Conservation (phyloP, 2,329 filamentous ascomycete species). For the Stagonosporopsis vannaccii region DNA sequence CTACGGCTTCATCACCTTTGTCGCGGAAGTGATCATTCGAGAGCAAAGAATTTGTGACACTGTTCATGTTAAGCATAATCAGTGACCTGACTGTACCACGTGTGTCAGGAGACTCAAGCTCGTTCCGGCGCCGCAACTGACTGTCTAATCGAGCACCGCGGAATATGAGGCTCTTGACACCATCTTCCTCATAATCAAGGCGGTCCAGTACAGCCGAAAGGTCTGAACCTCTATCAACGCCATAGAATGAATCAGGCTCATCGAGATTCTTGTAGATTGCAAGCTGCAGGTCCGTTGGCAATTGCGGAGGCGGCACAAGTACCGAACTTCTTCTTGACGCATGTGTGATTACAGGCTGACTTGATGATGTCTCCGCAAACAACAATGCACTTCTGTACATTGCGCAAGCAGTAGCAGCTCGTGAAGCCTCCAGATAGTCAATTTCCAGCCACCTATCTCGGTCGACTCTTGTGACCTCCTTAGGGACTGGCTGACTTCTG, state of each 20-base stretch:
- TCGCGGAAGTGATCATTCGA: conserved; percentile 70
- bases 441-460: conserved; percentile 86
- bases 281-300: conserved; percentile 73
- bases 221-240: conserved; percentile 79
- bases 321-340: conserved; percentile 69
- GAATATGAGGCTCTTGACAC: conserved; percentile 86
- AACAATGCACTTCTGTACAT: conserved; percentile 89
- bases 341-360: conserved; percentile 55
- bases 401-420: conserved; percentile 76
- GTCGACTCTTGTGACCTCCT: conserved; percentile 80
- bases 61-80: conserved; percentile 81
- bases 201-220: conserved; percentile 79
- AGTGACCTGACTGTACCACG: conserved; percentile 78
- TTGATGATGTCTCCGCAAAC: conserved; percentile 76
- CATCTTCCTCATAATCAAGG: conserved; percentile 88
- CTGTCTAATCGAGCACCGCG: conserved; percentile 91
- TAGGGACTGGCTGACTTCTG: conserved; percentile 77
- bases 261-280: conserved; percentile 90
- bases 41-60: conserved; percentile 81
- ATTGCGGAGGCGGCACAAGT: conserved; percentile 55
- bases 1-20: conserved; percentile 65
- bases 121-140: conserved; percentile 70
- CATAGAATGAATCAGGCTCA: conserved; percentile 96
- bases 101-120: conserved; percentile 65
- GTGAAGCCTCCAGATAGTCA: conserved; percentile 73